These are phyloP conservation scores for Russula foetens DNA, from an alignment of 768 basidiomycete species.

Conservation along the genomic window DNA sequence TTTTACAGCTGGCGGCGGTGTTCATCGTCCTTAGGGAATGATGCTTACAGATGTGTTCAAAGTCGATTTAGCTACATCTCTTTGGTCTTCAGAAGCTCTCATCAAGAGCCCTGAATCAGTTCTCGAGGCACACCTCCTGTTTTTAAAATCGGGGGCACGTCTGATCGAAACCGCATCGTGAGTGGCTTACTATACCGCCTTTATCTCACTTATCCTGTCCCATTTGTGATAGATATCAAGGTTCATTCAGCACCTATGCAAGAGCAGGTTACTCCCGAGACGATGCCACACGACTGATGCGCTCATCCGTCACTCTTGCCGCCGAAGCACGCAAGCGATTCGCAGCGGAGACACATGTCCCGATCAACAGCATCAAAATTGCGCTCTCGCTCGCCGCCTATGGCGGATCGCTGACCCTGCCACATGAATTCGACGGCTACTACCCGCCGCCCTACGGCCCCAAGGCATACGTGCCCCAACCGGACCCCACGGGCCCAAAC, in stretches of 20 bases:
- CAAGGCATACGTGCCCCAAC: conserved; percentile 22
- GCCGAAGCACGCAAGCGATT: conserved; percentile 36
- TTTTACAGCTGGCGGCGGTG: neutral
- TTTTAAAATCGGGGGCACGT: conserved; percentile 55
- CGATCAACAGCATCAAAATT: conserved; percentile 33
- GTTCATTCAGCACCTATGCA: conserved; percentile 45
- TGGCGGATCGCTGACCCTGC: conserved; percentile 54
- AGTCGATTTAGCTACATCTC: conserved; percentile 41
- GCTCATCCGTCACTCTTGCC: conserved; percentile 45
- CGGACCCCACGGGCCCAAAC: conserved; percentile 25
- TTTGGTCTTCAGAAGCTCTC: conserved; percentile 68
- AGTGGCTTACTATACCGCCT: conserved; percentile 13
- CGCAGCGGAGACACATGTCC: conserved; percentile 18
- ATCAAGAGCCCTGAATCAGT: conserved; percentile 45
- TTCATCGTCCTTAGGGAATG: conserved; percentile 41
- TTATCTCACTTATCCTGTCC: neutral
- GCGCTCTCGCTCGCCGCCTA: conserved; percentile 70
- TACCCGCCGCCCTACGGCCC: conserved; percentile 77
- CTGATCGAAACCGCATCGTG: conserved; percentile 68
- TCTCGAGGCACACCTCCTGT: conserved; percentile 51
- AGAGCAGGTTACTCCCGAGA: conserved; percentile 39
- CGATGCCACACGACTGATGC: conserved; percentile 43
- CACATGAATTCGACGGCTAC: conserved; percentile 66
- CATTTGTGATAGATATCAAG: conserved; percentile 49
- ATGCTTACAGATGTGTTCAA: conserved; percentile 46